Conservation (phyloP, 768 basidiomycete species). For the Kwoniella heveanensis region DNA sequence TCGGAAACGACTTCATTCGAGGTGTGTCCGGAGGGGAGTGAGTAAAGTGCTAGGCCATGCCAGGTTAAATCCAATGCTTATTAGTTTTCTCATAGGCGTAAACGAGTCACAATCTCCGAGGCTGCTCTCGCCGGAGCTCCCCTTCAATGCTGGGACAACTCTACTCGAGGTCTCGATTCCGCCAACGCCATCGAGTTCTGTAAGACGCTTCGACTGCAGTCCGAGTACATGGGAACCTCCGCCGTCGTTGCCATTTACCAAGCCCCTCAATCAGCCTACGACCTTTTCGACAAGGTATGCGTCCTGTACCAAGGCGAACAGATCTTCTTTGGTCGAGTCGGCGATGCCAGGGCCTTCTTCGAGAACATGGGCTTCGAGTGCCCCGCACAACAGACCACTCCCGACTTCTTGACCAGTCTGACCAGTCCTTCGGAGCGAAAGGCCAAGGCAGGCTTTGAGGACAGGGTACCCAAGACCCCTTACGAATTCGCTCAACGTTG, state of each 20-base stretch:
- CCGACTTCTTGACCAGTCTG: slow-evolving; percentile 61
- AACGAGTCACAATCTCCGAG: slow-evolving; percentile 80
- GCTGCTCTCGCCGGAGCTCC: slow-evolving; percentile 70
- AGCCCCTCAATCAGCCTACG: slow-evolving; percentile 58
- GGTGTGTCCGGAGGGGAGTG: slow-evolving; percentile 60
- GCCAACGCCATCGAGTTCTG: slow-evolving; percentile 61
- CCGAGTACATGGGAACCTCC: slow-evolving; percentile 59
- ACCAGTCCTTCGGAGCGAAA: slow-evolving; percentile 83
- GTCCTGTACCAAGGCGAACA: slow-evolving; percentile 61
- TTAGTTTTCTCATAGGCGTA: slow-evolving; percentile 53
- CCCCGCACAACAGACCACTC: slow-evolving; percentile 60
- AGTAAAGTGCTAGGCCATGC: slow-evolving; percentile 17
- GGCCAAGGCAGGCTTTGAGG: slow-evolving; percentile 66
- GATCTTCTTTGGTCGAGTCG: slow-evolving; percentile 61
- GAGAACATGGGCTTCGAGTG: slow-evolving; percentile 60
- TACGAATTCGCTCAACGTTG: slow-evolving; percentile 63
- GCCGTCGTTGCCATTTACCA: slow-evolving; percentile 61
- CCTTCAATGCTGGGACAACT: slow-evolving; percentile 73
- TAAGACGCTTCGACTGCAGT: slow-evolving; percentile 58
- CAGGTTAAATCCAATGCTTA: not conserved
- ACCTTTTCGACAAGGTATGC: slow-evolving; percentile 61
- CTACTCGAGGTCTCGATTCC: slow-evolving; percentile 56
- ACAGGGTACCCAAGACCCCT: slow-evolving; percentile 69
- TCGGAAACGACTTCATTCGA: slow-evolving; percentile 74
- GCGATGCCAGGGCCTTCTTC: slow-evolving; percentile 60